Percentiles rank a stretch among this genome's conserved stretches.
These are phyloP conservation scores for Penicillium taxi DNA, from an alignment of 495 filamentous ascomycete genomes.

Conservation along the genomic window DNA sequence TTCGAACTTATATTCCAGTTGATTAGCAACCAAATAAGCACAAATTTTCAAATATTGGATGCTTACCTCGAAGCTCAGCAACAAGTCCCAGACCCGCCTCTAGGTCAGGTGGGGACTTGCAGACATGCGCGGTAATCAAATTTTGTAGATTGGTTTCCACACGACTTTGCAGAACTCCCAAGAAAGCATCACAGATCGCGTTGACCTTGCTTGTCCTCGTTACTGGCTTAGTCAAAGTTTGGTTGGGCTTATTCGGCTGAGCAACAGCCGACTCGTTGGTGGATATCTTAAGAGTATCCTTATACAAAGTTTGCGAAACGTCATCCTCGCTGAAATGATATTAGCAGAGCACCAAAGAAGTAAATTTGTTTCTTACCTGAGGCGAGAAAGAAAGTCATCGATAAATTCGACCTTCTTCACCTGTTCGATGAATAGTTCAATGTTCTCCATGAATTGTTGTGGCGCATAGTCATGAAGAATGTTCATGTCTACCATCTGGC, in stretches of 20 bases:
- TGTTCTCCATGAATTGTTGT: slow-evolving; percentile 67
- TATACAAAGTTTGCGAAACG: slow-evolving; percentile 89
- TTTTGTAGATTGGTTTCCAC: slow-evolving; percentile 75
- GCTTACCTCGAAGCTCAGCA: slow-evolving; percentile 56
- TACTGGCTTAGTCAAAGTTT: slow-evolving; percentile 3
- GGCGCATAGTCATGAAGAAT: slow-evolving; percentile 92
- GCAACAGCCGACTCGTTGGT: slow-evolving; percentile 26
- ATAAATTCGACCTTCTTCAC: slow-evolving; percentile 77
- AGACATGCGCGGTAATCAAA: slow-evolving; percentile 88
- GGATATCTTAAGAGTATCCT: slow-evolving; percentile 56
- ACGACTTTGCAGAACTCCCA: slow-evolving; percentile 54
- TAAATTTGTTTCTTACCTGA: slow-evolving; percentile 56
- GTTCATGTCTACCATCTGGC: slow-evolving; percentile 94
- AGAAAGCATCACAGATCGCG: slow-evolving; percentile 77
- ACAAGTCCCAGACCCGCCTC: slow-evolving; percentile 78
- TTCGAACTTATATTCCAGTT: slow-evolving; percentile 43
- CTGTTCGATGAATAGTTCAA: slow-evolving; percentile 75
- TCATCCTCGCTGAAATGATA: slow-evolving; percentile 64
- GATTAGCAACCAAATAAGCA: slow-evolving; percentile 11
- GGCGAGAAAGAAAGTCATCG: slow-evolving; percentile 83
- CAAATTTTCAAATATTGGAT: background rate
- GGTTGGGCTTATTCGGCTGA: slow-evolving; percentile 13
- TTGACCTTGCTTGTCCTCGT: slow-evolving; percentile 62
- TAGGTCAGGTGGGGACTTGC: slow-evolving; percentile 83
- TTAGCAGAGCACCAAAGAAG: background rate